phyloP scores from a whole-genome alignment of 371 early-diverging fungal species.

The Sporodiniella umbellata region DNA sequence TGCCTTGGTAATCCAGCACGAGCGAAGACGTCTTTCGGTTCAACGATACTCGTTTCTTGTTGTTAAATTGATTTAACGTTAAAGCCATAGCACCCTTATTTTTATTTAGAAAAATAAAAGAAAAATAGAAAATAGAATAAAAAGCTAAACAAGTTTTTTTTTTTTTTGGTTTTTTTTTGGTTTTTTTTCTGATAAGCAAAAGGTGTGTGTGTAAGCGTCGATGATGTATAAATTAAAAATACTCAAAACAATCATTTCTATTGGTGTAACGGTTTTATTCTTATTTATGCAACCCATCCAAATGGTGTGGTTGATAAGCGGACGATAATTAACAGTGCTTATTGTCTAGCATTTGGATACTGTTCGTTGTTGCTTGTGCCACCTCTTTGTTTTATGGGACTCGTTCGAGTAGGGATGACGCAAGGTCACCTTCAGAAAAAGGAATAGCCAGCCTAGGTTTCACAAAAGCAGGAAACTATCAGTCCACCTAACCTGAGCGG shows the following conservation, averaged over 20 bases:
- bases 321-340: conserved; percentile 7
- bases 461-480: too few species aligned
- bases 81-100: background rate
- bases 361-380: conserved; percentile 4
- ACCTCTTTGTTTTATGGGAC: too few species aligned
- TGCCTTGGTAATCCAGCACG: conserved; percentile 11
- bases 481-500: too few species aligned
- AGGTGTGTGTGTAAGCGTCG: conserved; percentile 7
- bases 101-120: conserved; percentile 1
- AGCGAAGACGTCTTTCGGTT: conserved; percentile 16
- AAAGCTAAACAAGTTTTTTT: background rate
- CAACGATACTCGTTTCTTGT: conserved; percentile 19
- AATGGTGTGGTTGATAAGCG: conserved; percentile 4
- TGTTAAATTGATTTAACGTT: background rate
- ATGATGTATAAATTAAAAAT: conserved; percentile 8
- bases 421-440: too few species aligned
- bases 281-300: background rate
- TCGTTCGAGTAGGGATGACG: too few species aligned
- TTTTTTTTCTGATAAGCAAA: too few species aligned
- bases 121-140: conserved; percentile 1
- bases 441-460: too few species aligned
- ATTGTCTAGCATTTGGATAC: too few species aligned
- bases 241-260: conserved; percentile 3
- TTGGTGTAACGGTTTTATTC: conserved; percentile 8
- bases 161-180: too few species aligned